These are phyloP conservation scores for Triangularia verruculosa DNA, from an alignment of 2,329 filamentous ascomycete genomes.

Conservation along the genomic window DNA sequence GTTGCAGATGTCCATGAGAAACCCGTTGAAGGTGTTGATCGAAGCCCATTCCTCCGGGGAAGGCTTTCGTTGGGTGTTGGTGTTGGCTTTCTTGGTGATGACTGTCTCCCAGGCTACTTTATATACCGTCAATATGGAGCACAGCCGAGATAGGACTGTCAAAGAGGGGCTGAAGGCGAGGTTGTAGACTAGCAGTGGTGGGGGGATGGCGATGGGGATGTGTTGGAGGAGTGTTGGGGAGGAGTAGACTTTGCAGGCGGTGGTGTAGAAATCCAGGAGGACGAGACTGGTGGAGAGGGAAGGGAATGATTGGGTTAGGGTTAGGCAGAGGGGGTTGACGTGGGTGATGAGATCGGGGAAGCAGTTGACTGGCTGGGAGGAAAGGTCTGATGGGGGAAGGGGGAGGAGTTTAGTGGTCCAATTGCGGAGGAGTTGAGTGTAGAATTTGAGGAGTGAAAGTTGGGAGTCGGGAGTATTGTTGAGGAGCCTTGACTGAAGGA, in stretches of 20 bases:
- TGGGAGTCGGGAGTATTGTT: constrained; percentile 52
- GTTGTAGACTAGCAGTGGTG: constrained; percentile 65
- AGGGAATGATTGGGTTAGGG: constrained; percentile 54
- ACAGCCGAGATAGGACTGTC: constrained; percentile 65
- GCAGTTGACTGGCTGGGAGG: constrained; percentile 36
- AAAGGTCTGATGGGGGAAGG: constrained; percentile 31
- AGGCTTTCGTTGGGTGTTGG: constrained; percentile 27
- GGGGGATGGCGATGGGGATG: constrained; percentile 66
- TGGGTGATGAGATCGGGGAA: constrained; percentile 46
- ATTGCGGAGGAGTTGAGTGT: constrained; percentile 62
- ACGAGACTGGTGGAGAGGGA: constrained; percentile 47
- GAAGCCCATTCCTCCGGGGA: constrained; percentile 55
- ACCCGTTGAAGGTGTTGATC: constrained; percentile 73
- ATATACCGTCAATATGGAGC: constrained; percentile 66
- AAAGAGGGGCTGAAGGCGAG: constrained; percentile 65
- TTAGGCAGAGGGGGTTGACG: constrained; percentile 55
- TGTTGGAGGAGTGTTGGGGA: constrained; percentile 48
- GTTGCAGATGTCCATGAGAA: constrained; percentile 84
- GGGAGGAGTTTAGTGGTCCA: constrained; percentile 51
- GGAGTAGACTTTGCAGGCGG: constrained; percentile 53
- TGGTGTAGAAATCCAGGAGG: constrained; percentile 69
- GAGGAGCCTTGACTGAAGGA: constrained; percentile 51
- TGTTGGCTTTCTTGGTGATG: constrained; percentile 36
- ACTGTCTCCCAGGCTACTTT: constrained; percentile 71
- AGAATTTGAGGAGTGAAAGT: constrained; percentile 61